These are phyloP conservation scores for Beta macrorhiza DNA, from an alignment of 179 eudicot genomes.

Conservation along the genomic window DNA sequence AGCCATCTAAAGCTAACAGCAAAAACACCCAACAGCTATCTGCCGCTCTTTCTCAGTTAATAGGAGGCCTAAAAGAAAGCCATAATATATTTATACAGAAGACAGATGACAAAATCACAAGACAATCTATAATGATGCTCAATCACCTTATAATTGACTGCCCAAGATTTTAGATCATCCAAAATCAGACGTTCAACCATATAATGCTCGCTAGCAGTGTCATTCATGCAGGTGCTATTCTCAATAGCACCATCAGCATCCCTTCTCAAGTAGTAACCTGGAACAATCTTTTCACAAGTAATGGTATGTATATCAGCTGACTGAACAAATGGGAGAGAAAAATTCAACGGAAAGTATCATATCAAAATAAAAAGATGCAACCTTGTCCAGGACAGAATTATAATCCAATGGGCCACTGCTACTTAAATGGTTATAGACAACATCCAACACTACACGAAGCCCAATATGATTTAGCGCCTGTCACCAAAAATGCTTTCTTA, in stretches of 20 bases:
- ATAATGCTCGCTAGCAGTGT: conserved; percentile 96
- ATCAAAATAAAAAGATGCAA: conserved; percentile 19
- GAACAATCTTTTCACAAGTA: conserved; percentile 63
- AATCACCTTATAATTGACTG: conserved; percentile 83
- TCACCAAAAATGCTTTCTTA: conserved; percentile 23
- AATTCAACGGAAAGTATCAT: neutral
- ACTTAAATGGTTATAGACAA: conserved; percentile 89
- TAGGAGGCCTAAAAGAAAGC: neutral
- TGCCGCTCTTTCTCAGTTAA: neutral
- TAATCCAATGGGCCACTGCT: conserved; percentile 79
- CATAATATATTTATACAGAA: neutral
- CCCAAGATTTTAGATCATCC: conserved; percentile 88
- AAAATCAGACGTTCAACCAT: conserved; percentile 90
- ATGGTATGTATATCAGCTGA: neutral
- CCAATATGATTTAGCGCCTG: conserved; percentile 88
- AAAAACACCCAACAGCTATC: neutral
- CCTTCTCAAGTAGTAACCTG: conserved; percentile 91
- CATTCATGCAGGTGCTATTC: conserved; percentile 75
- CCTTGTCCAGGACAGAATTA: conserved; percentile 94
- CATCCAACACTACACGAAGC: conserved; percentile 90
- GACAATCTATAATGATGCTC: neutral
- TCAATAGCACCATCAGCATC: conserved; percentile 72
- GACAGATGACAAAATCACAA: conserved; percentile 4
- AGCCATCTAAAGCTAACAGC: neutral
- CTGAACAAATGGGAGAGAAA: conserved; percentile 4